Conservation (phyloP, 768 basidiomycete species). For the Pisolithus orientalis region DNA sequence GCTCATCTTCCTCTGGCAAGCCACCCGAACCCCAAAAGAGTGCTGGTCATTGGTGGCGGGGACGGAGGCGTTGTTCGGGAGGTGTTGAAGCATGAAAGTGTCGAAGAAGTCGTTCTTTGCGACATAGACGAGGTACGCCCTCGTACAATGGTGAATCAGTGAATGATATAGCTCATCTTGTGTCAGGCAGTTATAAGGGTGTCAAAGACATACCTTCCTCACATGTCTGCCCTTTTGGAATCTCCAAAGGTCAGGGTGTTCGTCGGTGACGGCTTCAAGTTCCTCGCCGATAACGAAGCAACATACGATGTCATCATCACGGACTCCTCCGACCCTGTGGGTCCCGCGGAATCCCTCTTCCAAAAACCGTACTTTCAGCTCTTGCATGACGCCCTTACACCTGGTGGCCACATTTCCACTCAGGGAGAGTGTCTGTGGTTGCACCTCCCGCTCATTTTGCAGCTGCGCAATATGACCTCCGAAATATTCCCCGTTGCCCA, state of each 20-base stretch:
- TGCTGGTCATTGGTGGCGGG: constrained; percentile 96
- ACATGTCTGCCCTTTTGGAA: constrained; percentile 81
- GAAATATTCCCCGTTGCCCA: constrained; percentile 74
- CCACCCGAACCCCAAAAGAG: constrained; percentile 93
- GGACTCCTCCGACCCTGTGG: constrained; percentile 96
- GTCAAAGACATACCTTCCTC: constrained; percentile 87
- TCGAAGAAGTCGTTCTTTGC: constrained; percentile 89
- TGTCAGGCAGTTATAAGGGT: constrained; percentile 78
- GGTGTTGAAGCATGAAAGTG: constrained; percentile 87
- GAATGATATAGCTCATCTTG: background rate
- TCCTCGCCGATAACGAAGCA: constrained; percentile 79
- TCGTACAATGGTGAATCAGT: background rate
- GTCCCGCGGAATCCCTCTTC: constrained; percentile 91
- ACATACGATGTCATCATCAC: constrained; percentile 98
- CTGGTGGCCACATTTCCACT: constrained; percentile 90
- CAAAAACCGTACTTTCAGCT: constrained; percentile 96
- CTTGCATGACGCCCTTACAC: constrained; percentile 81
- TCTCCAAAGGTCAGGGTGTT: constrained; percentile 78
- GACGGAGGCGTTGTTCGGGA: constrained; percentile 98
- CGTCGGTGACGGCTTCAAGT: constrained; percentile 96
- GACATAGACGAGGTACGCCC: constrained; percentile 87
- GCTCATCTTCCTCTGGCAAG: constrained; percentile 92
- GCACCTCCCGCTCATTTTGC: constrained; percentile 80
- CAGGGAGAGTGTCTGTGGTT: constrained; percentile 97
- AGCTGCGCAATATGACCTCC: constrained; percentile 62